A percentile compares a stretch with the other conserved stretches of the same genome.
phyloP scores from a whole-genome alignment of 805 yeast genomes.

The Saccharomyces kudriavzevii region DNA sequence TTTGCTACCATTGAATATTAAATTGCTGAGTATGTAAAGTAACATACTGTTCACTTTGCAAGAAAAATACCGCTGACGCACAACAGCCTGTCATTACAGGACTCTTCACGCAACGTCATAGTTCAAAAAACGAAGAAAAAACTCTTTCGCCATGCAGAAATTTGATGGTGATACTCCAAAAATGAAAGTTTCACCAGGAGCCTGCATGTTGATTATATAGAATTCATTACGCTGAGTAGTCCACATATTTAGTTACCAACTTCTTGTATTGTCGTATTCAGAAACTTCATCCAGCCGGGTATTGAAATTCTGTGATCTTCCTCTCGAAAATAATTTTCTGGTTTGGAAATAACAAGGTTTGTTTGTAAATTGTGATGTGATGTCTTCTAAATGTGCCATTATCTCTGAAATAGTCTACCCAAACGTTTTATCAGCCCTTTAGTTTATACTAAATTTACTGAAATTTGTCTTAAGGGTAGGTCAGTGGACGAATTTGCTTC shows the following conservation, averaged over 20 bases:
- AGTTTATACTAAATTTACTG: not conserved
- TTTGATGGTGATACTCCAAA: too few relatives aligned
- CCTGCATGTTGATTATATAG: too few relatives aligned
- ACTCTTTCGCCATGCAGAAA: too few relatives aligned
- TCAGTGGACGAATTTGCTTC: not conserved
- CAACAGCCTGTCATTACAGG: too few relatives aligned
- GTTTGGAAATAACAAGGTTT: not conserved
- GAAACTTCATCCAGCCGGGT: not conserved
- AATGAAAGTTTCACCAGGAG: too few relatives aligned
- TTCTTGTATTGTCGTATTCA: not conserved
- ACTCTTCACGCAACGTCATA: too few relatives aligned
- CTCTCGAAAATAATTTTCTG: not conserved
- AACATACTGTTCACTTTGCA: too few relatives aligned
- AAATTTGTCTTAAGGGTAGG: not conserved
- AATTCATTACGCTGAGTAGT: not conserved
- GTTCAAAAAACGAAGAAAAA: too few relatives aligned
- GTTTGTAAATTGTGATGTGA: not conserved
- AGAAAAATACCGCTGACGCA: too few relatives aligned
- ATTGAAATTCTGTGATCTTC: not conserved
- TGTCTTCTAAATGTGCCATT: not conserved
- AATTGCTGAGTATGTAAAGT: too few relatives aligned
- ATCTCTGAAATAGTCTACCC: not conserved
- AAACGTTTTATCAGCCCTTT: not conserved
- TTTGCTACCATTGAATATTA: too few relatives aligned
- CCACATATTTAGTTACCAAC: not conserved